phyloP scores from a whole-genome alignment of 768 basidiomycete species.

The Tylopilus felleus region DNA sequence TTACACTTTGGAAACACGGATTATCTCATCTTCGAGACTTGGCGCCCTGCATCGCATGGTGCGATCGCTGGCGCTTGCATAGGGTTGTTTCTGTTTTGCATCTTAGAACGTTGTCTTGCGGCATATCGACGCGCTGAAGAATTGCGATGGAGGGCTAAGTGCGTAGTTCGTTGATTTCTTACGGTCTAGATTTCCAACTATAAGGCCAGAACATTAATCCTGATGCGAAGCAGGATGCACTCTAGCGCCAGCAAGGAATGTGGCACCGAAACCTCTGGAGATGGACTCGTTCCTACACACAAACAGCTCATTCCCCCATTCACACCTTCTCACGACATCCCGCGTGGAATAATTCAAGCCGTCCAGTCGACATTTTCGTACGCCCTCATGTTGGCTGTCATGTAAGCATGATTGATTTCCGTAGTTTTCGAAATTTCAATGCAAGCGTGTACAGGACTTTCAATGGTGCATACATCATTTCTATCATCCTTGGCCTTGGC shows the following conservation, averaged over 20 bases:
- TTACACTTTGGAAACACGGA: slow-evolving; percentile 69
- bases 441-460: slow-evolving; percentile 60
- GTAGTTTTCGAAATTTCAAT: slow-evolving; percentile 3
- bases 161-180: slow-evolving; percentile 8
- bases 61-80: slow-evolving; percentile 76
- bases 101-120: slow-evolving; percentile 68
- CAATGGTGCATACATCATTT: slow-evolving; percentile 72
- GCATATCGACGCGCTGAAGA: slow-evolving; percentile 54
- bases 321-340: slow-evolving; percentile 60
- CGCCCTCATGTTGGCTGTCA: slow-evolving; percentile 75
- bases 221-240: neutral
- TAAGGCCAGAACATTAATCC: slow-evolving; percentile 8
- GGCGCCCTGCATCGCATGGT: slow-evolving; percentile 65
- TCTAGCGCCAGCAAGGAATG: slow-evolving; percentile 2
- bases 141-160: slow-evolving; percentile 60
- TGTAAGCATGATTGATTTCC: slow-evolving; percentile 44
- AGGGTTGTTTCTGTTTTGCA: slow-evolving; percentile 59
- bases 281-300: slow-evolving; percentile 7
- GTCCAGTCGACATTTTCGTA: slow-evolving; percentile 64
- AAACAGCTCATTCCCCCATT: slow-evolving; percentile 53
- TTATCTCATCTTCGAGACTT: slow-evolving; percentile 68
- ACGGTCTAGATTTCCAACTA: neutral
- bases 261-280: neutral
- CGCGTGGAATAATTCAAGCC: slow-evolving; percentile 63
- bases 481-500: slow-evolving; percentile 66